Evolutionary conservation across 176 grass and related monocot genomes (phyloP).

Genomic region (Typha latifolia): DNA sequence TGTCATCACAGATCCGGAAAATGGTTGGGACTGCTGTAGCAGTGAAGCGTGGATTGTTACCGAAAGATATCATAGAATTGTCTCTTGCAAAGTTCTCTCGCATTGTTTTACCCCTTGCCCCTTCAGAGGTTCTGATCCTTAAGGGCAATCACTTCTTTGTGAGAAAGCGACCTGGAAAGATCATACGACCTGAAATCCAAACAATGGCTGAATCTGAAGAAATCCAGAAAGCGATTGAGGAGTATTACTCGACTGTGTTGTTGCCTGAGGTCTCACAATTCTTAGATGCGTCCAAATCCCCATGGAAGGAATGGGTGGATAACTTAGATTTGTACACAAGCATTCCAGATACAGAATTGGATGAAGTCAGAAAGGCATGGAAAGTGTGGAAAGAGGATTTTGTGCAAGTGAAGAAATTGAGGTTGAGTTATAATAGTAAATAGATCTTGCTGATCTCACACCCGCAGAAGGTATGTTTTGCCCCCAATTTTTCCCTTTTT

Average conservation of each 20-base stretch:
- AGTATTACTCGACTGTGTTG: conserved; percentile 58
- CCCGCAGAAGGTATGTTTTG: neutral
- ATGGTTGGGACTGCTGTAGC: conserved; percentile 88
- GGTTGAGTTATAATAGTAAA: neutral
- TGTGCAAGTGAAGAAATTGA: conserved; percentile 22
- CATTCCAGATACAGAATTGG: conserved; percentile 55
- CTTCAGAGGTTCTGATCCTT: conserved; percentile 80
- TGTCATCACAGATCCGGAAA: conserved; percentile 65
- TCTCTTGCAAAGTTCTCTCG: conserved; percentile 85
- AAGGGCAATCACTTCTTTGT: conserved; percentile 42
- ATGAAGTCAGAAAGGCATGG: conserved; percentile 64
- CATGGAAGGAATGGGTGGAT: conserved; percentile 86
- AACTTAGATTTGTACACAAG: conserved; percentile 51
- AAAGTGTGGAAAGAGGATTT: conserved; percentile 63
- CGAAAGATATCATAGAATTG: conserved; percentile 60
- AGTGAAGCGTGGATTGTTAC: conserved; percentile 69
- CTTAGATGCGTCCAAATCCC: conserved; percentile 43
- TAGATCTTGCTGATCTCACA: neutral
- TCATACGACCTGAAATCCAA: conserved; percentile 56
- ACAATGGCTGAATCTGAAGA: conserved; percentile 48
- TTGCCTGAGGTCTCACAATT: conserved; percentile 61
- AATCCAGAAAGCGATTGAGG: conserved; percentile 29
- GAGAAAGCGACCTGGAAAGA: conserved; percentile 38
- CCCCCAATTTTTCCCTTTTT: too few relatives aligned
- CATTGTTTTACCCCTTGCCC: conserved; percentile 77